A percentile compares a stretch with the other conserved stretches of the same genome.
Evolutionary conservation across 2,329 filamentous ascomycete species (phyloP).

Genomic region (Ascochyta clinopodiicola): DNA sequence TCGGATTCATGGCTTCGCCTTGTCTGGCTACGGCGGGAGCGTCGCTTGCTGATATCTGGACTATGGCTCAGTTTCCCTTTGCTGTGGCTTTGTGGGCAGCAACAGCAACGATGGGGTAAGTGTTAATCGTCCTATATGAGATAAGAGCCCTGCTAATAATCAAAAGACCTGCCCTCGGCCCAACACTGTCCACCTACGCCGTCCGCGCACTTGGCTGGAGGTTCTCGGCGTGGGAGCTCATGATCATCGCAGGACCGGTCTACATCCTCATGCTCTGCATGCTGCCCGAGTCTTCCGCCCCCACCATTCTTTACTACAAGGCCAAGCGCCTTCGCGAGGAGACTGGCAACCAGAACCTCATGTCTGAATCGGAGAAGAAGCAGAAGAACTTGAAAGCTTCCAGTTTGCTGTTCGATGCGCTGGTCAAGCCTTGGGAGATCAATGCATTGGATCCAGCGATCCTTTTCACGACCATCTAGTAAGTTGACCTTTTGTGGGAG

Average conservation of each 20-base stretch:
- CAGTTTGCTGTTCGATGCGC: conserved; percentile 59
- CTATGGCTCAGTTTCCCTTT: conserved; percentile 50
- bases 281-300: conserved; percentile 84
- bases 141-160: background rate
- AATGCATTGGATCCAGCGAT: conserved; percentile 84
- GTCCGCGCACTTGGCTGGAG: conserved; percentile 74
- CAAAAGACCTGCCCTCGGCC: conserved; percentile 62
- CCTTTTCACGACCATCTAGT: conserved; percentile 77
- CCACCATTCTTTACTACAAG: conserved; percentile 61
- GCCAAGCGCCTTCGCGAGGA: conserved; percentile 74
- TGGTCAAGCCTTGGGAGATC: conserved; percentile 79
- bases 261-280: conserved; percentile 81
- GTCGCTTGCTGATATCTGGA: conserved; percentile 46
- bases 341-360: conserved; percentile 69
- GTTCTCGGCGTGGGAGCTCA: conserved; percentile 84
- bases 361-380: conserved; percentile 81
- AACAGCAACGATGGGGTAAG: conserved; percentile 55
- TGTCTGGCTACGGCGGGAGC: conserved; percentile 46
- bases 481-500: background rate
- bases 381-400: conserved; percentile 46
- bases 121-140: accelerated
- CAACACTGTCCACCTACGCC: conserved; percentile 75
- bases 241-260: conserved; percentile 74
- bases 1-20: conserved; percentile 46
- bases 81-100: conserved; percentile 51